These are phyloP conservation scores for Syncephalis plumigaleata DNA, from an alignment of 371 early-diverging fungal species.

Conservation along the genomic window DNA sequence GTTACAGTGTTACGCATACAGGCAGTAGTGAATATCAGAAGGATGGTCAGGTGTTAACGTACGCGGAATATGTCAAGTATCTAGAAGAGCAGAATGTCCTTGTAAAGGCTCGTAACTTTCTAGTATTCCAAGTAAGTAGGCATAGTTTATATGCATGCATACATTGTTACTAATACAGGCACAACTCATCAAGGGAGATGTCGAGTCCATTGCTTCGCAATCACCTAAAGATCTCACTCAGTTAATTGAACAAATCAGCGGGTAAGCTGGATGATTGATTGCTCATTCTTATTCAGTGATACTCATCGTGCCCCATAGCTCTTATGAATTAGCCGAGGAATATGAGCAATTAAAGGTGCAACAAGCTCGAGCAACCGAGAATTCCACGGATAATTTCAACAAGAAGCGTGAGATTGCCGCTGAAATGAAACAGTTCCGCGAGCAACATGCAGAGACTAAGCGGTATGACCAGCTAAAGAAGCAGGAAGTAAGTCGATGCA, in stretches of 20 bases:
- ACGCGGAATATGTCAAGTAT: constrained; percentile 50
- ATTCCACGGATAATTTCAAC: constrained; percentile 71
- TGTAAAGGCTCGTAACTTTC: constrained; percentile 90
- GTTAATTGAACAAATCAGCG: constrained; percentile 93
- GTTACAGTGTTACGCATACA: constrained; percentile 34
- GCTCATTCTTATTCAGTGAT: neutral
- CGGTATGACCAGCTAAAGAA: constrained; percentile 48
- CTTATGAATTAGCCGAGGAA: constrained; percentile 70
- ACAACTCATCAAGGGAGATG: constrained; percentile 85
- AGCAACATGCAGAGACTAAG: constrained; percentile 83
- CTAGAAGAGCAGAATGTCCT: constrained; percentile 84
- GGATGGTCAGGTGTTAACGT: constrained; percentile 49
- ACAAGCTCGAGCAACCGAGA: constrained; percentile 77
- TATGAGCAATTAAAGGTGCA: constrained; percentile 70
- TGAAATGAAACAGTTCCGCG: constrained; percentile 80
- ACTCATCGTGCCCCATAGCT: constrained; percentile 28
- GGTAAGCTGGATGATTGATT: constrained; percentile 19
- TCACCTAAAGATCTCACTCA: constrained; percentile 84
- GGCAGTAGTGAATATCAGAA: constrained; percentile 83
- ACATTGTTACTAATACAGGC: too few relatives aligned
- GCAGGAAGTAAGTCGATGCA: constrained; percentile 19
- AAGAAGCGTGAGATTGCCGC: constrained; percentile 69
- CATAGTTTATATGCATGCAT: neutral
- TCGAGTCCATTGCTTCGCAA: constrained; percentile 93
- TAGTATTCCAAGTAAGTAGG: constrained; percentile 82